Base-by-base conservation (phyloP, 2,329 filamentous ascomycete species). In the Ceratocystis smalleyi region DNA sequence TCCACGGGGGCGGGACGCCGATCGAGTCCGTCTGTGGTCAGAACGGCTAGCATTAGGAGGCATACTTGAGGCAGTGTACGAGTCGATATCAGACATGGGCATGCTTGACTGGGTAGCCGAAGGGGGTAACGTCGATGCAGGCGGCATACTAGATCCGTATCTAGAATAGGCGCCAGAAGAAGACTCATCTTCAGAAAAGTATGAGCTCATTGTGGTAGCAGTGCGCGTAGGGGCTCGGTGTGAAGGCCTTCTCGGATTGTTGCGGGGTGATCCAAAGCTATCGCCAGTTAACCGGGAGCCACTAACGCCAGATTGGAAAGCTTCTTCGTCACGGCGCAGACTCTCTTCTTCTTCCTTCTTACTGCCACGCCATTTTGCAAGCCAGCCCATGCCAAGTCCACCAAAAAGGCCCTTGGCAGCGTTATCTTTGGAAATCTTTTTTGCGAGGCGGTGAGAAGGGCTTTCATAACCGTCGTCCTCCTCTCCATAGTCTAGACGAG, bases 271-370 rank as follows among this genome's bases (percentile, higher is more conserved):
- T 24, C 27, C 35, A 66, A 80, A 77, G 30, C 85, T 85, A 71
- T 91, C 88, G 32, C 83, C 87, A 1, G 87, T 89, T 67, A 83
- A 89, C 69, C 79, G 79, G 24, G 84, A 82, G n/a, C 80, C 78
- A 40, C 80, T 79, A 43, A 81, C 82, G 4, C 88, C 81, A 24
- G 83, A 81, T 63, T 83, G 79, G 68, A 75, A 69, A 1, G 84
- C 78, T 64, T 85, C 81, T 72, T 83, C 72, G 4, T 78, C 74
- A 43, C 71, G 63, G 15, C 65, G 71, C 3, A 75, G 45, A 6
- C 76, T 74, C 47, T 79, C 75, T 61, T 78, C 80, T 66, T 80
- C 79, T 63, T 75, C 76, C 66, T 75, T 71, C 61, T 75, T 75
- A 69, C 83, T 74, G 72, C 84, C 78, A 68, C 80, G 82, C 72